Evolutionary conservation across 352 stramenopile species (phyloP).

Genomic region (Plasmopara viticola): DNA sequence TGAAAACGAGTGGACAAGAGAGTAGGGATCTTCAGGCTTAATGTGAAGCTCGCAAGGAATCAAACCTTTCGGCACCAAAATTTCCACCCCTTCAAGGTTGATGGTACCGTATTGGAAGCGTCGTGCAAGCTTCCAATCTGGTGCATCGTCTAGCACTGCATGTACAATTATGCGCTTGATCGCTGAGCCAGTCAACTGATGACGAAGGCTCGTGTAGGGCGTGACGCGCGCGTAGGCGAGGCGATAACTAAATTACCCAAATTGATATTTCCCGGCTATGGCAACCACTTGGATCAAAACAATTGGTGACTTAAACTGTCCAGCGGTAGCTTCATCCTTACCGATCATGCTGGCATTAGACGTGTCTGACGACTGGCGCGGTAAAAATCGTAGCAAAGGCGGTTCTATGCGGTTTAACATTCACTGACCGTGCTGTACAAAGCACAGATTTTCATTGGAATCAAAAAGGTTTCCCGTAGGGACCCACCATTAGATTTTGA

Average conservation of each 20-base stretch:
- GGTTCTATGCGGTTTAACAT: background rate
- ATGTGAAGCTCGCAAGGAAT: background rate
- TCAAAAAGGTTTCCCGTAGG: background rate
- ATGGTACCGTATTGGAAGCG: background rate
- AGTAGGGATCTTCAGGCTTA: background rate
- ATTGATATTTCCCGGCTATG: no score
- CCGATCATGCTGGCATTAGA: background rate
- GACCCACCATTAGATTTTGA: background rate
- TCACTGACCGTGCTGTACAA: background rate
- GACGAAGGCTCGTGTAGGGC: no score
- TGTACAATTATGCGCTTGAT: background rate
- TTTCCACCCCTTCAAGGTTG: background rate
- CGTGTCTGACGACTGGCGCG: background rate
- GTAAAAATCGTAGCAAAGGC: background rate
- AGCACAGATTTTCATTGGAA: background rate
- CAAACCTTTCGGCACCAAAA: background rate
- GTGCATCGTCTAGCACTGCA: background rate
- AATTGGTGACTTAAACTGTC: background rate
- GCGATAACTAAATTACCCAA: no score
- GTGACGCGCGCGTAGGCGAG: no score
- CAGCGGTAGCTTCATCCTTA: background rate
- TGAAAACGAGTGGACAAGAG: background rate
- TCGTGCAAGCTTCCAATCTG: background rate
- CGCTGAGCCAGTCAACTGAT: no score
- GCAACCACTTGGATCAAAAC: background rate